These are phyloP conservation scores for Beauveria caledonica DNA, from an alignment of 2,329 filamentous ascomycete genomes.

Conservation along the genomic window DNA sequence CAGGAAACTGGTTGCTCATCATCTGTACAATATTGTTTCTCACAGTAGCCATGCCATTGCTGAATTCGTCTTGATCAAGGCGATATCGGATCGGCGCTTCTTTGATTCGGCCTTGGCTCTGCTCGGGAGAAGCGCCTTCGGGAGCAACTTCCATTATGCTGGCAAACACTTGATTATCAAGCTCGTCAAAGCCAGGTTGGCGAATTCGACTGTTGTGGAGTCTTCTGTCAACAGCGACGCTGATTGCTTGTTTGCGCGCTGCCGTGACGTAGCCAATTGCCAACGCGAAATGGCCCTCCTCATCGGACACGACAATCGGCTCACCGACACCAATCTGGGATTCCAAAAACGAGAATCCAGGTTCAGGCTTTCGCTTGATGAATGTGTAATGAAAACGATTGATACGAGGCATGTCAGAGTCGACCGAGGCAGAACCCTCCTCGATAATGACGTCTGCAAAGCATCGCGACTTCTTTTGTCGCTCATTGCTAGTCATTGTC, in stretches of 20 bases:
- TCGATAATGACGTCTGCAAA: constrained; percentile 83
- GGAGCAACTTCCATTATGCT: constrained; percentile 79
- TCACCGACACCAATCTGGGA: constrained; percentile 83
- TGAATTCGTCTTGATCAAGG: constrained; percentile 96
- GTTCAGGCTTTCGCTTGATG: constrained; percentile 53
- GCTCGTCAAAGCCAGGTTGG: constrained; percentile 65
- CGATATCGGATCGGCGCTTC: constrained; percentile 62
- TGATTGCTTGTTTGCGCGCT: constrained; percentile 66
- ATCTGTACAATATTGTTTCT: constrained; percentile 89
- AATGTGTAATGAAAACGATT: constrained; percentile 87
- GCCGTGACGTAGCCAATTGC: constrained; percentile 85
- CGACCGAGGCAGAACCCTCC: constrained; percentile 63
- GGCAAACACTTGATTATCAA: constrained; percentile 74
- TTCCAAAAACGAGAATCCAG: constrained; percentile 77
- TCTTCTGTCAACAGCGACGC: constrained; percentile 81
- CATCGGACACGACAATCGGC: constrained; percentile 92
- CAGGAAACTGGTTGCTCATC: constrained; percentile 72
- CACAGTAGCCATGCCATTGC: constrained; percentile 91
- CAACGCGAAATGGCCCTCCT: constrained; percentile 88
- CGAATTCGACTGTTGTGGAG: constrained; percentile 79
- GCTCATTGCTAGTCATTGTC: constrained; percentile 87
- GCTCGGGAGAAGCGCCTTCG: constrained; percentile 43
- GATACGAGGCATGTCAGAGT: constrained; percentile 67
- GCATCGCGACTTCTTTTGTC: constrained; percentile 81
- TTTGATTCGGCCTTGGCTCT: constrained; percentile 43